Evolutionary conservation across 2,329 filamentous ascomycete genomes (phyloP), one percentile per base, ranked within the genome.

Genomic region (Fusarium tanahbumbuense): DNA sequence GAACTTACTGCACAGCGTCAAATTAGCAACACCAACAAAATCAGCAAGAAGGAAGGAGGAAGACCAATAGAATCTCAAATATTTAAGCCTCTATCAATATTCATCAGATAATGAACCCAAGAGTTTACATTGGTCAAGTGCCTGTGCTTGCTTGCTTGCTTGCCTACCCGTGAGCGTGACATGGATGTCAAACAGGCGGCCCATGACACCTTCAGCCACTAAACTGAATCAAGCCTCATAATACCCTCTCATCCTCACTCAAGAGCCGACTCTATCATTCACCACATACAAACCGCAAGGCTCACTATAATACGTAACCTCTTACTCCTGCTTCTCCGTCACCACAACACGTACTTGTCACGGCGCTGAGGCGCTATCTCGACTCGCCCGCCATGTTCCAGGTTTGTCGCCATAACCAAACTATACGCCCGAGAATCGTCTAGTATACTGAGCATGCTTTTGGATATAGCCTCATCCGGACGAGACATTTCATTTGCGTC

Each of bases 401-500:
- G 72, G 74, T 76, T 49, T 18, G 73, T 75, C 45, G 30, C 40
- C 49, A 16, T 40, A 45, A 47, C n/a, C 44, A 40, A 44, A 50
- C 15, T 50, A 16, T 48, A 22, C 10, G 15, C 22, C 23, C 37
- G 15, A 40, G n/a, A 23, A 20, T 40, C 16, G 7, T n/a, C 37
- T 49, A 20, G 20, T 9, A 22, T 61, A 23, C 73, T 75, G 42
- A 76, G 32, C 47, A 55, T 41, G 8, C 18, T 23, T 30, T 40
- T 34, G 18, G 37, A 44, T 37, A 20, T 75, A 89, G 87, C 86
- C 86, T 71, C 87, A 91, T 76, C 91, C 90, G 42, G 88, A 90
- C 78, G 90, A 94, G 78, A 87, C 88, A 68, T 92, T 97, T 78
- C 92, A 89, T 69, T 85, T 97, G 53, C 92, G 94, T 67, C 85